A percentile compares a stretch with the other conserved stretches of the same genome.
Conservation (phyloP, 768 basidiomycete species). For the Termitomyces sp. region DNA sequence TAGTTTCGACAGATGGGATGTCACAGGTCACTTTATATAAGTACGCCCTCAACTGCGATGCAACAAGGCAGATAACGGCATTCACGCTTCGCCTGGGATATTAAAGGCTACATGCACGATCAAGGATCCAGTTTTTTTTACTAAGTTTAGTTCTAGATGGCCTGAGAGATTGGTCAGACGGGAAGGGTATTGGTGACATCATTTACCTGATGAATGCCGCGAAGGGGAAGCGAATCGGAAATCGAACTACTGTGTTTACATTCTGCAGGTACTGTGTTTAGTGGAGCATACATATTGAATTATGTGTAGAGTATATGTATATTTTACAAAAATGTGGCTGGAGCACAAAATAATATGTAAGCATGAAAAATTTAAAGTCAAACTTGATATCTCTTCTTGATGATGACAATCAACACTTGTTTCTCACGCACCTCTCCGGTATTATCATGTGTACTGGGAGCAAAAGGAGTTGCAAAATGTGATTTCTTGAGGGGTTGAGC, state of each 20-base stretch:
- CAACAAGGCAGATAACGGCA: not conserved
- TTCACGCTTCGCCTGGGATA: not conserved
- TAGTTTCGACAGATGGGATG: not conserved
- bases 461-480: too few relatives aligned
- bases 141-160: not conserved
- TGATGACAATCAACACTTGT: conserved; percentile 43
- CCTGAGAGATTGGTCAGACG: not conserved
- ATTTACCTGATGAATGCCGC: not conserved
- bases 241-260: not conserved
- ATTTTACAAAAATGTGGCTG: not conserved
- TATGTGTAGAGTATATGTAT: too few relatives aligned
- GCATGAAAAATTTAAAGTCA: not conserved
- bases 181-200: not conserved
- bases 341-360: not conserved
- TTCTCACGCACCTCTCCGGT: conserved; percentile 22
- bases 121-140: not conserved
- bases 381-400: not conserved
- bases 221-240: not conserved
- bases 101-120: not conserved
- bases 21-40: not conserved
- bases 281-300: not conserved
- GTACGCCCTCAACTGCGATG: not conserved
- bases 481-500: too few relatives aligned
- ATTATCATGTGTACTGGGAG: too few relatives aligned
- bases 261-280: too few relatives aligned